Conservation (phyloP, 148 eudicot genomes). For the Fallopia convolvulus region DNA sequence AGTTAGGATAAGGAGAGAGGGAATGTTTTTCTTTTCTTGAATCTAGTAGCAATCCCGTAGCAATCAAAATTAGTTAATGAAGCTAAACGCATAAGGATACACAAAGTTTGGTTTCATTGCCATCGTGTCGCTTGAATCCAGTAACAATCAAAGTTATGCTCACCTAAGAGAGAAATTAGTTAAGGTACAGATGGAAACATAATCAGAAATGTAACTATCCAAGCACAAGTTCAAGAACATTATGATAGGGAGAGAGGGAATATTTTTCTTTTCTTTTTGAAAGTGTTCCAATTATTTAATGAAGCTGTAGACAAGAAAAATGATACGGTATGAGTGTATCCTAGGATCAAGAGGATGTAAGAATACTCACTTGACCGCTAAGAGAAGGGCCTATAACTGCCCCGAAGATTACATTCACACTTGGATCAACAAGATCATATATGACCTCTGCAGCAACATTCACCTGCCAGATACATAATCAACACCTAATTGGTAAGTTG, state of each 20-base stretch:
- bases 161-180: slow-evolving; percentile 31
- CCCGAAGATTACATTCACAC: slow-evolving; percentile 93
- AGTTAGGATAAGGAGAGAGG: too few species aligned
- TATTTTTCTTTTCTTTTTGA: too few species aligned
- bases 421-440: slow-evolving; percentile 97
- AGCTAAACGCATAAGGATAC: too few species aligned
- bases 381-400: slow-evolving; percentile 92
- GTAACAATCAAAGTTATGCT: slow-evolving; percentile 76
- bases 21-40: too few species aligned
- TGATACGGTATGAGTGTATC: background rate
- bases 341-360: background rate
- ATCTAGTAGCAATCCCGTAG: too few species aligned
- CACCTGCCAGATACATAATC: slow-evolving; percentile 42
- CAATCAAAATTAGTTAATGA: too few species aligned
- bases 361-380: slow-evolving; percentile 71
- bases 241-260: background rate
- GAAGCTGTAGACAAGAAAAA: background rate
- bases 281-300: too few species aligned
- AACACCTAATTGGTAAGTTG: background rate
- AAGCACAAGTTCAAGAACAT: background rate
- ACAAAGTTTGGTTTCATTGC: slow-evolving; percentile 47
- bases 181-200: background rate
- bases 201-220: background rate
- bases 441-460: slow-evolving; percentile 99
- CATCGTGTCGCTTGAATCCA: slow-evolving; percentile 74